phyloP scores from a whole-genome alignment of 2,329 filamentous ascomycete genomes.

The Aspergillus carbonarius region DNA sequence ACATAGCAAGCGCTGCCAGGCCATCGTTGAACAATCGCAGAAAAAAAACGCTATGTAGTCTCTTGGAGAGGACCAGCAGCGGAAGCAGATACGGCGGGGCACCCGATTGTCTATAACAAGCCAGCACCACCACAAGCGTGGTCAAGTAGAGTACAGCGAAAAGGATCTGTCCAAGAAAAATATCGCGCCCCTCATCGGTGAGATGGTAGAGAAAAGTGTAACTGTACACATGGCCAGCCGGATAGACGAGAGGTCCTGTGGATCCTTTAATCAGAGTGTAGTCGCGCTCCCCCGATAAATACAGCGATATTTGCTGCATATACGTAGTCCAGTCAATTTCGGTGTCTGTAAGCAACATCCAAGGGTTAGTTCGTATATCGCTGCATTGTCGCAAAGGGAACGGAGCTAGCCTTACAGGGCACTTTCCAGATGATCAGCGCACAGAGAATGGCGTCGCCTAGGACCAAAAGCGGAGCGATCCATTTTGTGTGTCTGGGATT shows the following conservation, averaged over 20 bases:
- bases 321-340: constrained; percentile 98
- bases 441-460: constrained; percentile 71
- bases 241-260: constrained; percentile 93
- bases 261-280: constrained; percentile 82
- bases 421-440: constrained; percentile 74
- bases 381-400: constrained; percentile 6
- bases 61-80: constrained; percentile 82
- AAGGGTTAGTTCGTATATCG: constrained; percentile 15
- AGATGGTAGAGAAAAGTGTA: constrained; percentile 77
- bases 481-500: constrained; percentile 60
- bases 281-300: constrained; percentile 79
- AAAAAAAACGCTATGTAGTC: constrained; percentile 89
- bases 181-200: constrained; percentile 73
- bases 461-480: constrained; percentile 66
- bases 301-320: constrained; percentile 87
- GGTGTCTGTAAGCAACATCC: constrained; percentile 64
- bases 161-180: constrained; percentile 76
- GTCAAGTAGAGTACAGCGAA: constrained; percentile 78
- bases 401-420: constrained; percentile 63
- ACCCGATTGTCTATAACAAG: constrained; percentile 62
- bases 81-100: constrained; percentile 82
- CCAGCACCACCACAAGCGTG: constrained; percentile 73
- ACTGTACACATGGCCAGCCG: constrained; percentile 88
- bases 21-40: constrained; percentile 95
- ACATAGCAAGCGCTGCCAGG: constrained; percentile 80